Evolutionary conservation across 78 protist species (phyloP), one percentile per base, ranked within the genome.

Genomic region (Monocercomonoides exilis): DNA sequence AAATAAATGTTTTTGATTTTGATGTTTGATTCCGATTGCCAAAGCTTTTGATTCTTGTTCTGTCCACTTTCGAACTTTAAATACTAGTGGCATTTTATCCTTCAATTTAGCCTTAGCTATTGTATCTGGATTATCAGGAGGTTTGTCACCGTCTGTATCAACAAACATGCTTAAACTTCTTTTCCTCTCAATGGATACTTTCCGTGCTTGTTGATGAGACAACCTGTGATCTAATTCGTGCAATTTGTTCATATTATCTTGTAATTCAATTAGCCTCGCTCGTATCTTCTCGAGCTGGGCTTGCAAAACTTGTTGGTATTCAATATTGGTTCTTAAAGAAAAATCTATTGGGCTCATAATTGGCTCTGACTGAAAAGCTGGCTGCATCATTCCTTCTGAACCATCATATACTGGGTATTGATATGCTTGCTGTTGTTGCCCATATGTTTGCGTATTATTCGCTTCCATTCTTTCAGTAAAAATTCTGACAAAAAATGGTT

Each of bases 31-130:
- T 35, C 44, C 90, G 42, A 34, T 1, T 0, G 43, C 43, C 44
- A 88, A 43, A 4, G 2, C 35, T 0, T 2, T 35, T 1, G 35
- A 21, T 46, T 88, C 90, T 2, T 0, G 36, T 4, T 88, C 79
- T n/a, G 88, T 45, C 90, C 90, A 88, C 41, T 84, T 84, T 44
- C 3, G 34, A 2, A 3, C 36, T 6, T 6, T 6, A 41, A 79
- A 79, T 6, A 4, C 42, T 32, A 79, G 82, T 38, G 82, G 82
- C 4, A 79, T 79, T 79, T 79, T 4, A 6, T 4, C 42, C 45
- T 79, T 33, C n/a, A 6, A 5, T 4, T 33, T 79, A 32, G 11
- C 36, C 6, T 6, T 4, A 33, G n/a, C 36, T 33, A 79, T 21
- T 4, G 82, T 21, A 41, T 79, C 82, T 4, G 4, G 82, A 6